Evolutionary conservation across 2,329 filamentous ascomycete species (phyloP).

Genomic region (Neofusicoccum ribis): DNA sequence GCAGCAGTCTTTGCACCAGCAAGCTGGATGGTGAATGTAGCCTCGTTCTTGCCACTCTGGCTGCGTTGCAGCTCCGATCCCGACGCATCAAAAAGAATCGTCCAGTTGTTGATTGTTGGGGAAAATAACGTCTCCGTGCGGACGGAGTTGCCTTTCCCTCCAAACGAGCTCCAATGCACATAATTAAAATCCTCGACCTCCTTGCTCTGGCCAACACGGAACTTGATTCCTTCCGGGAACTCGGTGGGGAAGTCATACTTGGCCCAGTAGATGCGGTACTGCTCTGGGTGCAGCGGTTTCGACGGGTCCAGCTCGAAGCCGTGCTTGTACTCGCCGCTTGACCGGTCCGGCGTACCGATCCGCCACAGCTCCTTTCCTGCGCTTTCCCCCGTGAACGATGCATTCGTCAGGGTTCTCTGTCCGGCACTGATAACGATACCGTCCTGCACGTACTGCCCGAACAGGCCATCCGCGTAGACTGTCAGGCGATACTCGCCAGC

Average conservation of each 20-base stretch:
- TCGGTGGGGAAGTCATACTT: conserved; percentile 61
- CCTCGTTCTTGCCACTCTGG: conserved; percentile 36
- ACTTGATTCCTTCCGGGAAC: conserved; percentile 60
- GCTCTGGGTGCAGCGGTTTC: conserved; percentile 54
- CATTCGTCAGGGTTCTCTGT: conserved; percentile 40
- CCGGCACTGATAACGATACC: conserved; percentile 47
- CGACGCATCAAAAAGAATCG: conserved; percentile 53
- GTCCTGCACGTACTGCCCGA: conserved; percentile 61
- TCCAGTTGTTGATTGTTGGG: conserved; percentile 61
- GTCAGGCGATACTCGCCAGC: conserved; percentile 63
- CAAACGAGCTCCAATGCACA: conserved; percentile 66
- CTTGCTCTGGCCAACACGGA: conserved; percentile 56
- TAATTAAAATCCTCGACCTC: conserved; percentile 59
- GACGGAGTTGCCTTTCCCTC: conserved; percentile 53
- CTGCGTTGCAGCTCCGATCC: conserved; percentile 38
- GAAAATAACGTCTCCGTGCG: conserved; percentile 45
- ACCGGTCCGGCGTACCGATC: conserved; percentile 63
- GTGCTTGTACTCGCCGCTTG: conserved; percentile 61
- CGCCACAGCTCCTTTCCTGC: conserved; percentile 62
- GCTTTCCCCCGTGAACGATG: conserved; percentile 56
- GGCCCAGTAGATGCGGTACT: conserved; percentile 64
- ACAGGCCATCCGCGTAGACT: conserved; percentile 62
- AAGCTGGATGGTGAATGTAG: conserved; percentile 63
- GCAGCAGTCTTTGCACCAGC: conserved; percentile 63
- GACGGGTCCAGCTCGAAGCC: conserved; percentile 53